phyloP scores from a whole-genome alignment of 805 yeast species.

The Dipodascus albidus region DNA sequence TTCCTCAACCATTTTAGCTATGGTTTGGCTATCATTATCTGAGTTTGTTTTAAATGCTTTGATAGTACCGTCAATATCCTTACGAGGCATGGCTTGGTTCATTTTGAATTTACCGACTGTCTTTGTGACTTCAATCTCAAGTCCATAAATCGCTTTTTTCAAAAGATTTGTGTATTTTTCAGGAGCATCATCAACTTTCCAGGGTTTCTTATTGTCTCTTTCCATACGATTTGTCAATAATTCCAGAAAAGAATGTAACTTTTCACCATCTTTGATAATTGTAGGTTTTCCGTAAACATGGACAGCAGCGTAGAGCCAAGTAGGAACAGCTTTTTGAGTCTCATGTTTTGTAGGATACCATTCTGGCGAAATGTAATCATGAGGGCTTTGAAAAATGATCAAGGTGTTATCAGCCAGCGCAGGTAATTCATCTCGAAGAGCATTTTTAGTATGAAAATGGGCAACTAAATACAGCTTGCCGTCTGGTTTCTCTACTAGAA shows the following conservation, averaged over 20 bases:
- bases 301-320: slow-evolving; percentile 53
- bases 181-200: slow-evolving; percentile 52
- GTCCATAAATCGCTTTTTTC: slow-evolving; percentile 43
- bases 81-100: slow-evolving; percentile 34
- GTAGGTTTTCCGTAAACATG: slow-evolving; percentile 44
- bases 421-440: slow-evolving; percentile 16
- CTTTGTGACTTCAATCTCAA: slow-evolving; percentile 38
- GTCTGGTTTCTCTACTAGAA: slow-evolving; percentile 28
- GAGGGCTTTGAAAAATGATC: slow-evolving; percentile 40
- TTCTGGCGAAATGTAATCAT: slow-evolving; percentile 43
- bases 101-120: slow-evolving; percentile 46
- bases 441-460: slow-evolving; percentile 14
- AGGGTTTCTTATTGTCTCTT: slow-evolving; percentile 22
- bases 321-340: slow-evolving; percentile 55
- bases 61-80: slow-evolving; percentile 41
- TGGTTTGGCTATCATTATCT: slow-evolving; percentile 2
- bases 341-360: slow-evolving; percentile 44
- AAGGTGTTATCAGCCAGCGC: slow-evolving; percentile 29
- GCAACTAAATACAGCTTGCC: slow-evolving; percentile 14
- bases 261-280: slow-evolving; percentile 31
- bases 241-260: slow-evolving; percentile 33
- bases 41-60: slow-evolving; percentile 25
- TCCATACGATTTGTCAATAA: slow-evolving; percentile 39
- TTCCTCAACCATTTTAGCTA: not conserved
- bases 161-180: slow-evolving; percentile 31